Evolutionary conservation across 345 rosid genomes (phyloP).

Genomic region (Hevea brasiliensis): DNA sequence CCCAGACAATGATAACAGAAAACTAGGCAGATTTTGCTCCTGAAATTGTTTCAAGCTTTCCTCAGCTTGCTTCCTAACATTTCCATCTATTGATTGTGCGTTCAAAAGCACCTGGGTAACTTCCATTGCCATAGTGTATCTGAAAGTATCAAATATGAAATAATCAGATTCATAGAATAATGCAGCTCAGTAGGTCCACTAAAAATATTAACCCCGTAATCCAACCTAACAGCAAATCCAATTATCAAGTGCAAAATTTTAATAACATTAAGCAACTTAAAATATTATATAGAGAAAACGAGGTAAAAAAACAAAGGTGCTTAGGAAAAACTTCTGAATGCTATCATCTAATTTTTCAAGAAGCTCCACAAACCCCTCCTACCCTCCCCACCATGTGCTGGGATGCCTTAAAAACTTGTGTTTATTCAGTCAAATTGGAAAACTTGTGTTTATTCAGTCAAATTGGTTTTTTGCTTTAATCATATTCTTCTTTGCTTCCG

Average conservation of each 20-base stretch:
- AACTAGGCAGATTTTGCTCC: slow-evolving; percentile 63
- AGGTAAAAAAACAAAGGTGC: neutral
- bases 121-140: slow-evolving; percentile 44
- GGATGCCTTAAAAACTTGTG: no score
- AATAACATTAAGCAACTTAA: neutral
- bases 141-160: slow-evolving; percentile 12
- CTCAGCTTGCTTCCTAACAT: slow-evolving; percentile 66
- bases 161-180: neutral
- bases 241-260: no score
- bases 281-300: neutral
- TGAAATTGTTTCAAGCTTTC: slow-evolving; percentile 68
- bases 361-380: no score
- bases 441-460: no score
- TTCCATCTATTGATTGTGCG: slow-evolving; percentile 65
- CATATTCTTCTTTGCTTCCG: no score
- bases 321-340: neutral
- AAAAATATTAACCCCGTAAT: neutral
- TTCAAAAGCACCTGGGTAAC: no score
- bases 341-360: neutral
- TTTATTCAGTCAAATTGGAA: no score
- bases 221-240: neutral
- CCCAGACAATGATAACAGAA: slow-evolving; percentile 61
- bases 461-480: no score
- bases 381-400: no score
- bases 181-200: neutral